Base-by-base conservation (phyloP, 192 early-diverging fungal species). In the Obelidium mucronatum region DNA sequence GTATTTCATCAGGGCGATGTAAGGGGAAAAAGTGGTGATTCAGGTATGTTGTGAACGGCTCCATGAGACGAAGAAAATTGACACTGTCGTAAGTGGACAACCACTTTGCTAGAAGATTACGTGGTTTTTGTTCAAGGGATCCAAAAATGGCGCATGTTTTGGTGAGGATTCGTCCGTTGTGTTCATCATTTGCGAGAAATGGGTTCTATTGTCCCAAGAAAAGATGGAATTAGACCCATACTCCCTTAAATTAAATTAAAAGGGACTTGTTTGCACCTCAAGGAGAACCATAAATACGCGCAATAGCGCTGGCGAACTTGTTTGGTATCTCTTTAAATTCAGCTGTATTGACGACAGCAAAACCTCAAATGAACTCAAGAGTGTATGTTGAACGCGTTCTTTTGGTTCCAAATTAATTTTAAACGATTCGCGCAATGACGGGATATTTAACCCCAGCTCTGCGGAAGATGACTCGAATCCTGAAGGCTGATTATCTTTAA, bases 291-390 rank as follows among this genome's bases (percentile, higher is more conserved):
- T 42, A n/a, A 85, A 42, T 24, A 58, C 51, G 59, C 70, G 67
- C 13, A 82, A 56, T 4, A 59, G 39, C 60, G 55, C 17, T n/a
- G 80, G 77, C 6, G 68, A 62, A 24, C 77, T 68, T 15, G 63
- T 56, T 24, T 82, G 80, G 48, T 86, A 80, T 66, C 30, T 75
- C 62, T 28, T 61, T 24, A 74, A 3, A 60, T 87, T 86, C 60
- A 86, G 63, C 17, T 83, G 78, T 40, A 91, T 68, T 30, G 80
- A 69, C 24, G 90, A 85, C 30, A 90, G 73, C 1, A 89, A 65
- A 26, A 87, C 76, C 71, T 91, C 90, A 3, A 91, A 76, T 0
- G 86, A 84, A 60, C 86, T 86, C 52, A 84, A 78, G 13, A 91
- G 73, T 3, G 80, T 75, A 24, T 58, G 72, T 22, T 75, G 37